Base-by-base conservation (phyloP, 129 eudicot species). In the Deinandra increscens region DNA sequence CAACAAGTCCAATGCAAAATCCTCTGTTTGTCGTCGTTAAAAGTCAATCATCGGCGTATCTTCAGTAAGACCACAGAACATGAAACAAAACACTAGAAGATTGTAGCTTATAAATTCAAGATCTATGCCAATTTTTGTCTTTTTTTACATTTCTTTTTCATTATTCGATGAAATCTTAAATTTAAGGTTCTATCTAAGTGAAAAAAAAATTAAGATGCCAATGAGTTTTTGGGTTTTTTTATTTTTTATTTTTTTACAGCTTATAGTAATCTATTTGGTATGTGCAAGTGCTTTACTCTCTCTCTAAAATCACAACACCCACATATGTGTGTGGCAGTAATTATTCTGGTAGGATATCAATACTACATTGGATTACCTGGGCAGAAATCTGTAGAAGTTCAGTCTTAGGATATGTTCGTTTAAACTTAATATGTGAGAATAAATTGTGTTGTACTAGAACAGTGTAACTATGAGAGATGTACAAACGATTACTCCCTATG, bases 311-410 rank as follows among this genome's bases (percentile, higher is more conserved):
- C 55, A 73, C 64, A 48, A 48, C 39, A 72, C 19, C 45, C 60
- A 66, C 73, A 54, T 55, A 7, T 23, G 61, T 45, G 43, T 59
- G 60, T 66, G 74, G 44, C 64, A 68, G 75, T 68, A 76, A 76
- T 76, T 68, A 68, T 76, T 44, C 61, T 39, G 29, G 68, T 75
- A 18, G 73, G 68, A 14, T 68, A 66, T 67, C 67, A 14, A 43
- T 75, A 68, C 48, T 66, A 31, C n/a, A 31, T 67, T 66, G 74
- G 67, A 75, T 43, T 75, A 66, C 45, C 44, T 43, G 39, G 68
- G 41, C 59, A 75, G 67, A 75, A 66, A 66, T 66, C 67, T 68
- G 23, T 4, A 75, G 36, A 66, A 23, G 64, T 54, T 65, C 59
- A 41, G 59, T 66, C 13, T 23, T 51, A 38, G 45, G 51, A 45